These are phyloP conservation scores for Tricholoma sp. DNA, from an alignment of 768 basidiomycete genomes.

Conservation along the genomic window DNA sequence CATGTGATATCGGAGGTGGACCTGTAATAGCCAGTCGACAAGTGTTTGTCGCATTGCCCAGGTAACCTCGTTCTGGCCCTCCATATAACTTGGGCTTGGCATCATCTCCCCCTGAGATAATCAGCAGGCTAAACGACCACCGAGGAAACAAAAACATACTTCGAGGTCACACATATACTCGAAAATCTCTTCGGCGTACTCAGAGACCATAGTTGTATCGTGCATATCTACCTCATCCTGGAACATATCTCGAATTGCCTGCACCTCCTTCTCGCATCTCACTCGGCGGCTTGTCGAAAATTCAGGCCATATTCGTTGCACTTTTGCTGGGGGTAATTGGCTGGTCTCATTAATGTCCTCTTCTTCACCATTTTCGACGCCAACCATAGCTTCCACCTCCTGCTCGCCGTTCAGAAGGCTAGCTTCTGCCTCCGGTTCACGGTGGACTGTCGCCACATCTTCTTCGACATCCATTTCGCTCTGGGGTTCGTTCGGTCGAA, in stretches of 20 bases:
- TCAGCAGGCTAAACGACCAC: conserved; percentile 12
- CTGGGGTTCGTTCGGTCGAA: conserved; percentile 31
- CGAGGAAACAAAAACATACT: conserved; percentile 39
- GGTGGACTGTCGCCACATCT: conserved; percentile 25
- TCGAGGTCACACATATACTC: conserved; percentile 93
- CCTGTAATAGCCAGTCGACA: conserved; percentile 97
- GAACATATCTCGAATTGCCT: conserved; percentile 63
- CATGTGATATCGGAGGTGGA: conserved; percentile 98
- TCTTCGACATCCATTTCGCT: conserved; percentile 67
- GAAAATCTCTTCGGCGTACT: conserved; percentile 98
- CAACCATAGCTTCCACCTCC: conserved; percentile 64
- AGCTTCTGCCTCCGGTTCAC: conserved; percentile 36
- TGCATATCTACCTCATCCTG: conserved; percentile 65
- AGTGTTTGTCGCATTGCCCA: conserved; percentile 96
- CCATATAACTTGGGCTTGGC: conserved; percentile 93
- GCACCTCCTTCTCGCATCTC: conserved; percentile 57
- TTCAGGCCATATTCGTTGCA: conserved; percentile 68
- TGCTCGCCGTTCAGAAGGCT: conserved; percentile 41
- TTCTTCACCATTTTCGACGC: conserved; percentile 44
- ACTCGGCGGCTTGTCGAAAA: conserved; percentile 55
- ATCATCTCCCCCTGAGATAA: conserved; percentile 69
- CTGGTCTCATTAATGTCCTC: conserved; percentile 26
- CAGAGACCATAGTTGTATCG: conserved; percentile 95
- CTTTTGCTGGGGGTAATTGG: conserved; percentile 29
- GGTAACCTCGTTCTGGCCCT: conserved; percentile 83